These are phyloP conservation scores for Hypoxylon sp. DNA, from an alignment of 2,329 filamentous ascomycete species.

Conservation along the genomic window DNA sequence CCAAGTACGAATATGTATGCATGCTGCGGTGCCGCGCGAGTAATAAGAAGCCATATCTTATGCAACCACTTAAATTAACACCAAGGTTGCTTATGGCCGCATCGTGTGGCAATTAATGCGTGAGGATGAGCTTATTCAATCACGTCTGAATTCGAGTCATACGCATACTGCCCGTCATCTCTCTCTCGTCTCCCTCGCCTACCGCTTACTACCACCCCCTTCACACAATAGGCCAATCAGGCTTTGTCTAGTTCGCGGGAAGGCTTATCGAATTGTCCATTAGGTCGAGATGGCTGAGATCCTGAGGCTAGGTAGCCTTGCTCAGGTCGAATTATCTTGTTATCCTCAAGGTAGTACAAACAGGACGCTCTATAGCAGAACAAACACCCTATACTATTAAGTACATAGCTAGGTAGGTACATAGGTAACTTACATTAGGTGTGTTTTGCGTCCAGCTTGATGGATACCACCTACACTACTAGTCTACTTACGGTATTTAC, in stretches of 20 bases:
- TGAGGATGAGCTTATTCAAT: slow-evolving; percentile 45
- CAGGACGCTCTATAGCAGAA: slow-evolving; percentile 2
- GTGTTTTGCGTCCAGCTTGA: slow-evolving; percentile 12
- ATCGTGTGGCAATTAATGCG: slow-evolving; percentile 43
- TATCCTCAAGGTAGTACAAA: slow-evolving; percentile 13
- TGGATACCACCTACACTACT: not conserved
- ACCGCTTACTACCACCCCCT: slow-evolving; percentile 33
- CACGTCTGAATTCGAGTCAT: slow-evolving; percentile 38
- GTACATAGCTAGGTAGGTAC: too few relatives aligned
- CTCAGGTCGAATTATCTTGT: slow-evolving; percentile 22
- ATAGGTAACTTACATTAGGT: not conserved
- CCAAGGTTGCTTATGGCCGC: slow-evolving; percentile 36
- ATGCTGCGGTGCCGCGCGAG: slow-evolving; percentile 41
- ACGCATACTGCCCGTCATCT: slow-evolving; percentile 40
- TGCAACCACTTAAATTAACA: slow-evolving; percentile 35
- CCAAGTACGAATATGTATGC: slow-evolving; percentile 36
- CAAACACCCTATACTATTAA: slow-evolving; percentile 19
- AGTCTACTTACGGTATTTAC: slow-evolving; percentile 15
- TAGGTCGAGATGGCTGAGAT: slow-evolving; percentile 29
- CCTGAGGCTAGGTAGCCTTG: slow-evolving; percentile 43
- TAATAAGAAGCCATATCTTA: slow-evolving; percentile 33
- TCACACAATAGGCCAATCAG: slow-evolving; percentile 29
- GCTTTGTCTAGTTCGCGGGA: slow-evolving; percentile 6
- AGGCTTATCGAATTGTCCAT: slow-evolving; percentile 10
- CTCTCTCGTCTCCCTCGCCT: slow-evolving; percentile 17